phyloP scores from a whole-genome alignment of 805 yeast genomes.

The Suhomyces tanzawaensis region DNA sequence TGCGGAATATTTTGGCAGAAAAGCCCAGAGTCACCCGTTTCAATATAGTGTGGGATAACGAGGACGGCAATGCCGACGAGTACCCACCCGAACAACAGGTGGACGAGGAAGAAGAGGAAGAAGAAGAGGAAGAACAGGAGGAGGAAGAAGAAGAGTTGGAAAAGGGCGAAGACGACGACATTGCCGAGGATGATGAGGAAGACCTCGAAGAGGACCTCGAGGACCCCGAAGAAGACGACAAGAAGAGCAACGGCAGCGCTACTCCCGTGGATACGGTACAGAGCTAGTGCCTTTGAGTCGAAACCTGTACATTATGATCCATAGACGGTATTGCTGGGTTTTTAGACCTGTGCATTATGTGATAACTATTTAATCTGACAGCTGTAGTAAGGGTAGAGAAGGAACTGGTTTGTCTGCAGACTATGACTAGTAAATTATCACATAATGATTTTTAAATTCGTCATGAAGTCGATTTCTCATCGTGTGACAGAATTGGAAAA shows the following conservation, averaged over 20 bases:
- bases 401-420: too few relatives aligned
- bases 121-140: slow-evolving; percentile 28
- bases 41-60: slow-evolving; percentile 94
- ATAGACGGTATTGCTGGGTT: too few relatives aligned
- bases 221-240: slow-evolving; percentile 16
- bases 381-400: too few relatives aligned
- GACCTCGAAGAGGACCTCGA: slow-evolving; percentile 22
- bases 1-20: slow-evolving; percentile 90
- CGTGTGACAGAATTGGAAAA: too few relatives aligned
- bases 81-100: slow-evolving; percentile 70
- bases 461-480: too few relatives aligned
- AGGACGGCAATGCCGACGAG: slow-evolving; percentile 59
- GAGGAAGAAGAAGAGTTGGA: slow-evolving; percentile 22
- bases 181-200: slow-evolving; percentile 25
- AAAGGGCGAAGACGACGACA: slow-evolving; percentile 12
- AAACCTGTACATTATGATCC: too few relatives aligned
- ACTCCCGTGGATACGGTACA: slow-evolving; percentile 13
- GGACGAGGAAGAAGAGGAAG: slow-evolving; percentile 48
- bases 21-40: slow-evolving; percentile 97
- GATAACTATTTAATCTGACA: too few relatives aligned
- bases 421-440: too few relatives aligned
- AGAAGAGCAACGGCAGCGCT: slow-evolving; percentile 13
- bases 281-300: too few relatives aligned
- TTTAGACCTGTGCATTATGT: too few relatives aligned
- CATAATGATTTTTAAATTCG: too few relatives aligned